Percentiles rank a stretch among this genome's conserved stretches.
Evolutionary conservation across 306 rosid species (phyloP).

Genomic region (Begonia loranthoides): DNA sequence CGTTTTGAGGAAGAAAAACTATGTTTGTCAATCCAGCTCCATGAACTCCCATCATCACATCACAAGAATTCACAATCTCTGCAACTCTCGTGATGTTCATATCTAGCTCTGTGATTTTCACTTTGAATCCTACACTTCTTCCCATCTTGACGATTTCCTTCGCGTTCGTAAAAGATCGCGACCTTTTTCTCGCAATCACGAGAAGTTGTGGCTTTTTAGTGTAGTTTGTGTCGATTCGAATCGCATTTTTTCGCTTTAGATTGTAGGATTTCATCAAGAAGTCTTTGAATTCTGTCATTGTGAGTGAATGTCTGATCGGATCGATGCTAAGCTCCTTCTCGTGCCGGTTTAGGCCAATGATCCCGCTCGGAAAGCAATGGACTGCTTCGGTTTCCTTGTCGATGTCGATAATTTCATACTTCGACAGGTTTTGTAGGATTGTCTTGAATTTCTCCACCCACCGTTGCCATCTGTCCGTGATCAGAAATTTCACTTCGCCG

Average conservation of each 20-base stretch:
- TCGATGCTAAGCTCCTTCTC: constrained; percentile 48
- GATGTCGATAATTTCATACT: constrained; percentile 36
- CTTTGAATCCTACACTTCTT: constrained; percentile 42
- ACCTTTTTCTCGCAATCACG: constrained; percentile 44
- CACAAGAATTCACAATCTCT: constrained; percentile 62
- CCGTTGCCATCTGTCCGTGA: constrained; percentile 29
- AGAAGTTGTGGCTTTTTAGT: constrained; percentile 45
- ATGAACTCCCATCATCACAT: constrained; percentile 83
- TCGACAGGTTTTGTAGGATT: constrained; percentile 39
- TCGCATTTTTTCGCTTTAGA: constrained; percentile 33
- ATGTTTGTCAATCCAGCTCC: constrained; percentile 94
- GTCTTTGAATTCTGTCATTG: constrained; percentile 60
- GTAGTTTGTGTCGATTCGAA: constrained; percentile 14
- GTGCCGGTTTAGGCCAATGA: constrained; percentile 55
- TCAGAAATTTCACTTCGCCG: constrained; percentile 60
- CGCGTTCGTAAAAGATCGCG: constrained; percentile 54
- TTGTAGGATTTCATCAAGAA: constrained; percentile 45
- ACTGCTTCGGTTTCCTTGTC: constrained; percentile 36
- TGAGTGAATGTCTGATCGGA: constrained; percentile 33
- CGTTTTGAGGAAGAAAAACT: constrained; percentile 70
- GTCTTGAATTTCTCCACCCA: constrained; percentile 38
- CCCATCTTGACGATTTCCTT: constrained; percentile 46
- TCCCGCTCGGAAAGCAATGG: constrained; percentile 64
- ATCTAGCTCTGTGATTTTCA: constrained; percentile 34
- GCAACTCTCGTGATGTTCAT: constrained; percentile 31